Base-by-base conservation (phyloP, 2,329 filamentous ascomycete species). In the Colletotrichum tamarilloi region DNA sequence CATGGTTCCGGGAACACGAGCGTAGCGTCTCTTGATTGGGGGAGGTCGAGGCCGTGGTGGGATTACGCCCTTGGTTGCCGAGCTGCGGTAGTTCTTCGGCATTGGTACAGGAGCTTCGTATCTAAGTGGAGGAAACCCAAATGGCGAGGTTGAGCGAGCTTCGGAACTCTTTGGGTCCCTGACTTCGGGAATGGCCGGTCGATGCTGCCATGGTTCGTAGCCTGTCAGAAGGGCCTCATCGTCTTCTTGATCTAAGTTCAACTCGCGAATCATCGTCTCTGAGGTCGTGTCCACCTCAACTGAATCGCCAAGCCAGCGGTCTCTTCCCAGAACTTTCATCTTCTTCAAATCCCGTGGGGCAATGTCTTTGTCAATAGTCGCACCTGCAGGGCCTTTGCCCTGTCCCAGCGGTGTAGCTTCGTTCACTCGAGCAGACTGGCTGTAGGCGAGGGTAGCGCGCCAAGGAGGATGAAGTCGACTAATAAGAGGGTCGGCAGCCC, bases 401-500 rank as follows among this genome's bases (percentile, higher is more conserved):
- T 22, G 19, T 32, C 73, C 73, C 14, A 74, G 28, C 5, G 19
- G 16, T 1, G 60, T 65, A 26, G 35, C 26, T 14, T 35, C 46
- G 16, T 73, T 68, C 14, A 69, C 73, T 42, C 69, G 69, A n/a
- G 59, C 64, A 9, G 69, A 73, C 62, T 67, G 68, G 22, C 72
- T 75, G 38, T 67, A 75, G 1, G 5, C 4, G 0, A 55, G n/a
- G 4, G 75, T 49, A 9, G 78, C 74, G 16, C 83, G 79, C 73
- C 77, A 80, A 1, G 81, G 82, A 7, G 78, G 75, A 28, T 85
- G 82, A 0, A 84, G 75, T n/a, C 78, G 79, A 2, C 80, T 81
- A 2, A 85, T 63, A 26, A 81, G 67, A 1, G 81, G 82, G 58
- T 84, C 82, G 9, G 81, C 80, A 5, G 81, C 82, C 80, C 79